Conservation (phyloP, 2,329 filamentous ascomycete species). For the Aspergillus fumigatus region DNA sequence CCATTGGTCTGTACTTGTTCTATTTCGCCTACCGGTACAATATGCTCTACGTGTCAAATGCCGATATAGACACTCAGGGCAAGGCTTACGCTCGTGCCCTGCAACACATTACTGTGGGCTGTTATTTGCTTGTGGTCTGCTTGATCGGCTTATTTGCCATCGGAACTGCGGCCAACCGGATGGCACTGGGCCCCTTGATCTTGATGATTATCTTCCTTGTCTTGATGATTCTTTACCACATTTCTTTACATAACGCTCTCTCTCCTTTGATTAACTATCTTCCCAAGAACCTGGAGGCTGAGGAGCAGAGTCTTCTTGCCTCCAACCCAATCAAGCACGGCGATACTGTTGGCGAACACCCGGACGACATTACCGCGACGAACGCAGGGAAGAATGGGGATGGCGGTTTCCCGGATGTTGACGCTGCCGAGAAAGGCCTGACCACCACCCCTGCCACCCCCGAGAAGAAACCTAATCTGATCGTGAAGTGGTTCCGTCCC, state of each 20-base stretch:
- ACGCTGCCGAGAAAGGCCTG: slow-evolving; percentile 36
- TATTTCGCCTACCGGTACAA: slow-evolving; percentile 90
- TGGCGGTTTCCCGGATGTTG: slow-evolving; percentile 26
- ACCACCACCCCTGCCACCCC: slow-evolving; percentile 16
- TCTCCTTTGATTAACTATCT: slow-evolving; percentile 73
- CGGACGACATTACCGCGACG: slow-evolving; percentile 13
- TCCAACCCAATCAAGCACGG: slow-evolving; percentile 22
- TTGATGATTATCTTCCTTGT: slow-evolving; percentile 73
- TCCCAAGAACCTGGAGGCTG: slow-evolving; percentile 65
- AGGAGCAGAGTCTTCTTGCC: slow-evolving; percentile 48
- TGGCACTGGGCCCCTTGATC: slow-evolving; percentile 63
- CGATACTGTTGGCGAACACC: slow-evolving; percentile 18
- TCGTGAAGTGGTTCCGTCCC: slow-evolving; percentile 64
- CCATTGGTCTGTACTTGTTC: slow-evolving; percentile 72
- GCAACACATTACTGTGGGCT: slow-evolving; percentile 76
- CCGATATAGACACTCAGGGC: slow-evolving; percentile 79
- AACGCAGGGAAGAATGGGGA: slow-evolving; percentile 11
- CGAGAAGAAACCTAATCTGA: slow-evolving; percentile 31
- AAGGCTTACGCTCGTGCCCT: slow-evolving; percentile 82
- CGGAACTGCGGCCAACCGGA: slow-evolving; percentile 57
- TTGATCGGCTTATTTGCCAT: slow-evolving; percentile 81
- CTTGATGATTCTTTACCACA: slow-evolving; percentile 71
- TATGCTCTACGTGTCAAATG: slow-evolving; percentile 78
- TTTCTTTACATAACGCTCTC: slow-evolving; percentile 66
- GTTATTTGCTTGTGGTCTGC: slow-evolving; percentile 79